These are phyloP conservation scores for Candolleomyces efflorescens DNA, from an alignment of 768 basidiomycete genomes.

Conservation along the genomic window DNA sequence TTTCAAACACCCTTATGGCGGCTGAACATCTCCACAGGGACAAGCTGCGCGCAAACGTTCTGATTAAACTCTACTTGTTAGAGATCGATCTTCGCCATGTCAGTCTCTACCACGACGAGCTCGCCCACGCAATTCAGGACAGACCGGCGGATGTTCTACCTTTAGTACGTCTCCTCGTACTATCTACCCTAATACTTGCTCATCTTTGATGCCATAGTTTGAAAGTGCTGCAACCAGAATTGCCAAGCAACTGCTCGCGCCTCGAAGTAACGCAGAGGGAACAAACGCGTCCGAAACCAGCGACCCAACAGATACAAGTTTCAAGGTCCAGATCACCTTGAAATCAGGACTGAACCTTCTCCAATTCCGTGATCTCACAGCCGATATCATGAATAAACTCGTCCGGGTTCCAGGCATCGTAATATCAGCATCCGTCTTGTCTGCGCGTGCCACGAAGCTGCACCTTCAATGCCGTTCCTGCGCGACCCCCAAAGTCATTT, in stretches of 20 bases:
- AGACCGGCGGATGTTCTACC: constrained; percentile 86
- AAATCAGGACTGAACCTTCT: constrained; percentile 90
- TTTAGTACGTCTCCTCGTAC: constrained; percentile 53
- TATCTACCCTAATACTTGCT: background rate
- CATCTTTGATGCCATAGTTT: constrained; percentile 50
- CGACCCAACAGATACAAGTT: constrained; percentile 37
- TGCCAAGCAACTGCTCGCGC: constrained; percentile 72
- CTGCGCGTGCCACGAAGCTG: constrained; percentile 88
- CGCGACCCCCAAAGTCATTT: constrained; percentile 71
- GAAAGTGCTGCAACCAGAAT: constrained; percentile 87
- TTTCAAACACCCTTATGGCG: background rate
- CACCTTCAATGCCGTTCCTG: constrained; percentile 93
- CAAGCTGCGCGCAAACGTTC: constrained; percentile 81
- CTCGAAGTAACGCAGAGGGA: constrained; percentile 35
- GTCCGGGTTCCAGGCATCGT: constrained; percentile 98
- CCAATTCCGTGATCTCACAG: constrained; percentile 91
- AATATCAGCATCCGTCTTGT: constrained; percentile 92
- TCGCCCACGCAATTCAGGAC: constrained; percentile 89
- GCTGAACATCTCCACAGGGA: constrained; percentile 48
- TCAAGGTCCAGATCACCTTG: constrained; percentile 81
- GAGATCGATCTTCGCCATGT: constrained; percentile 81
- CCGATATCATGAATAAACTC: constrained; percentile 91
- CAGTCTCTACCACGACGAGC: constrained; percentile 86
- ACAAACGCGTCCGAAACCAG: constrained; percentile 12
- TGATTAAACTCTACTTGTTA: constrained; percentile 83